These are phyloP conservation scores for Microcos paniculata DNA, from an alignment of 345 rosid genomes.

Conservation along the genomic window DNA sequence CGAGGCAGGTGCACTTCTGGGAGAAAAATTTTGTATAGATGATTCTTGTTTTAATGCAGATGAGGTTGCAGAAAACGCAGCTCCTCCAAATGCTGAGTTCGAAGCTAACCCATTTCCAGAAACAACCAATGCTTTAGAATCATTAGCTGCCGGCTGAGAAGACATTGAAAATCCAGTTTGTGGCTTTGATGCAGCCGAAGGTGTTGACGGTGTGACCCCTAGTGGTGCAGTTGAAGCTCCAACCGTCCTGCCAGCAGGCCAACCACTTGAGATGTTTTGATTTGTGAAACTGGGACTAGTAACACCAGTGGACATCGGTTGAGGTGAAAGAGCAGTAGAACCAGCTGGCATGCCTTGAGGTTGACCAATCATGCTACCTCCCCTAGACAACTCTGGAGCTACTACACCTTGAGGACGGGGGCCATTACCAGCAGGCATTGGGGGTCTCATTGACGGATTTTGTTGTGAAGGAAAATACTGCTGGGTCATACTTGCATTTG, in stretches of 20 bases:
- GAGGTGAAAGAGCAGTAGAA: constrained; percentile 43
- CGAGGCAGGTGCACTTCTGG: constrained; percentile 37
- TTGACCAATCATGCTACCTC: constrained; percentile 43
- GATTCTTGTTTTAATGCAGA: constrained; percentile 50
- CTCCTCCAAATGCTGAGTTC: constrained; percentile 49
- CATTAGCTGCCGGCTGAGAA: constrained; percentile 34
- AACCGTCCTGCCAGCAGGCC: constrained; percentile 53
- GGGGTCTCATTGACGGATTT: constrained; percentile 48
- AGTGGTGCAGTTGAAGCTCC: constrained; percentile 47
- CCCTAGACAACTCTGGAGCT: constrained; percentile 52
- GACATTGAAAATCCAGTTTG: constrained; percentile 39
- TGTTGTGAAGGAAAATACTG: constrained; percentile 58
- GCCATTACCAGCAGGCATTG: constrained; percentile 46
- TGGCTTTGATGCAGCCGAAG: constrained; percentile 37
- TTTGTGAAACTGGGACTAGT: constrained; percentile 38
- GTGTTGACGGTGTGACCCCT: constrained; percentile 38
- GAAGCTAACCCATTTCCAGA: constrained; percentile 64
- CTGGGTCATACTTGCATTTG: constrained; percentile 46
- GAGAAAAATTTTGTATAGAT: constrained; percentile 40
- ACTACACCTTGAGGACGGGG: constrained; percentile 43
- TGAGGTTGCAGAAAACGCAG: constrained; percentile 50
- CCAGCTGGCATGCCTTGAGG: constrained; percentile 37
- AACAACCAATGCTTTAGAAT: constrained; percentile 48
- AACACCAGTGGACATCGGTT: constrained; percentile 31
- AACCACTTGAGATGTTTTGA: constrained; percentile 47